Evolutionary conservation across 2,329 filamentous ascomycete genomes (phyloP).

Genomic region (Pseudopyrenochaeta lycopersici): DNA sequence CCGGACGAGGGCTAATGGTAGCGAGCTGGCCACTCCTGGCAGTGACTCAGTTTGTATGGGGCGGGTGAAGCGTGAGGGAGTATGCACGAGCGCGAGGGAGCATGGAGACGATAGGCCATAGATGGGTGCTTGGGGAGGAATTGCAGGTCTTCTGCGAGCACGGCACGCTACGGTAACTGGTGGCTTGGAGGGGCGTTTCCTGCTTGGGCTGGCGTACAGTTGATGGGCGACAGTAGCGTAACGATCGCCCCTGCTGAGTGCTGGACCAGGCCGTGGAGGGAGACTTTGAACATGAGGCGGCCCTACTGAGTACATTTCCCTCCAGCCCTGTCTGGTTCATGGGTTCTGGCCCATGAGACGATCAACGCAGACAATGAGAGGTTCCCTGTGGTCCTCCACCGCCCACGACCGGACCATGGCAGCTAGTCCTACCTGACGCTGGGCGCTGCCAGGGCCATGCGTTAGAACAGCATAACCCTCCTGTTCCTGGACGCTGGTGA

Average conservation of each 20-base stretch:
- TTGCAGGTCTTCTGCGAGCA: slow-evolving; percentile 36
- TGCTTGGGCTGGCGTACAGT: slow-evolving; percentile 34
- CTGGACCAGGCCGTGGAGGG: slow-evolving; percentile 28
- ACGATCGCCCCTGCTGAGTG: slow-evolving; percentile 40
- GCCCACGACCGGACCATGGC: slow-evolving; percentile 35
- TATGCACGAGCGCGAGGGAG: slow-evolving; percentile 37
- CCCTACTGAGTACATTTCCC: slow-evolving; percentile 40
- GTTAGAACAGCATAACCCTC: slow-evolving; percentile 34
- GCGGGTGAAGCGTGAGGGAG: slow-evolving; percentile 35
- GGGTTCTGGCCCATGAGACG: slow-evolving; percentile 49
- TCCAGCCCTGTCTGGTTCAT: slow-evolving; percentile 36
- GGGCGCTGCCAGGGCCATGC: slow-evolving; percentile 21
- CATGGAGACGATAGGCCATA: slow-evolving; percentile 23
- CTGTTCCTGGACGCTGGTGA: slow-evolving; percentile 41
- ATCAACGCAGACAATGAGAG: slow-evolving; percentile 34
- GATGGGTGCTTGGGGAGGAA: slow-evolving; percentile 29
- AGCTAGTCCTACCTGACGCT: slow-evolving; percentile 31
- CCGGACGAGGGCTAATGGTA: slow-evolving; percentile 30
- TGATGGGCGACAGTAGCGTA: slow-evolving; percentile 37
- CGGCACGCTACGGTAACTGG: slow-evolving; percentile 38
- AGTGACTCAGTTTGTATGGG: slow-evolving; percentile 22
- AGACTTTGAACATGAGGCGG: slow-evolving; percentile 33
- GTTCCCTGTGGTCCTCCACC: slow-evolving; percentile 24
- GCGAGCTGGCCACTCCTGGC: slow-evolving; percentile 27
- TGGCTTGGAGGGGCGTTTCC: slow-evolving; percentile 34